A percentile compares a stretch with the other conserved stretches of the same genome.
These are phyloP conservation scores for Avicennia marina DNA, from an alignment of 257 asterid species.

Conservation along the genomic window DNA sequence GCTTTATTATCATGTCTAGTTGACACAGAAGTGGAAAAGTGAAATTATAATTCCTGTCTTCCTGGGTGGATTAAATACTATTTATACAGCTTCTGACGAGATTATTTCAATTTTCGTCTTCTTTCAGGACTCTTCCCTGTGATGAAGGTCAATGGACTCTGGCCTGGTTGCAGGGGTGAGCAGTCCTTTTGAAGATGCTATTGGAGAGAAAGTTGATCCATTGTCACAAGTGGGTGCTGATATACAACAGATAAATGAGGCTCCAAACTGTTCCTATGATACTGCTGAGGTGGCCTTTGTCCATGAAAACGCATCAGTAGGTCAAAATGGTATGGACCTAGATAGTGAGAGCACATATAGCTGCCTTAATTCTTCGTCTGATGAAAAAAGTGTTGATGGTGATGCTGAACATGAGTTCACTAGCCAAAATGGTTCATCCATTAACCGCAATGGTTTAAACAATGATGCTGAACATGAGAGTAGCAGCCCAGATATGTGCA, in stretches of 20 bases:
- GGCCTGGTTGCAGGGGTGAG: slow-evolving; percentile 25
- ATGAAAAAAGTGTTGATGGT: slow-evolving; percentile 23
- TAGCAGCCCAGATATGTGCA: slow-evolving; percentile 12
- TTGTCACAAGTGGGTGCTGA: slow-evolving; percentile 14
- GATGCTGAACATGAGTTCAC: slow-evolving; percentile 29
- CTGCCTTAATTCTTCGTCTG: slow-evolving; percentile 41
- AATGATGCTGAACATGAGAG: slow-evolving; percentile 19
- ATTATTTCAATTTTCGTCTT: neutral
- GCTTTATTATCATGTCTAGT: slow-evolving; percentile 5
- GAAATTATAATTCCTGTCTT: neutral
- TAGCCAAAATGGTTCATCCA: slow-evolving; percentile 29
- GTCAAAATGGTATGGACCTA: slow-evolving; percentile 30
- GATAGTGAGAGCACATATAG: slow-evolving; percentile 54
- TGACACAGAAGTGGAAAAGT: neutral
- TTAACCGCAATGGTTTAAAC: slow-evolving; percentile 20
- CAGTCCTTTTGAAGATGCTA: slow-evolving; percentile 6
- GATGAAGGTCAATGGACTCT: slow-evolving; percentile 40
- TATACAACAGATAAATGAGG: slow-evolving; percentile 12
- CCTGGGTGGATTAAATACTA: neutral
- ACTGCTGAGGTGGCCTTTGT: slow-evolving; percentile 22
- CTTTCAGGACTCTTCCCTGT: slow-evolving; percentile 27
- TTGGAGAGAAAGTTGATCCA: slow-evolving; percentile 15
- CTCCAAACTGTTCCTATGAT: slow-evolving; percentile 16
- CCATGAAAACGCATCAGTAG: slow-evolving; percentile 21
- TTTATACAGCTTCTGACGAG: neutral